Evolutionary conservation across 1,139 yeast genomes (phyloP), one percentile per base, ranked within the genome.

Genomic region (Waltiozyma sp.): DNA sequence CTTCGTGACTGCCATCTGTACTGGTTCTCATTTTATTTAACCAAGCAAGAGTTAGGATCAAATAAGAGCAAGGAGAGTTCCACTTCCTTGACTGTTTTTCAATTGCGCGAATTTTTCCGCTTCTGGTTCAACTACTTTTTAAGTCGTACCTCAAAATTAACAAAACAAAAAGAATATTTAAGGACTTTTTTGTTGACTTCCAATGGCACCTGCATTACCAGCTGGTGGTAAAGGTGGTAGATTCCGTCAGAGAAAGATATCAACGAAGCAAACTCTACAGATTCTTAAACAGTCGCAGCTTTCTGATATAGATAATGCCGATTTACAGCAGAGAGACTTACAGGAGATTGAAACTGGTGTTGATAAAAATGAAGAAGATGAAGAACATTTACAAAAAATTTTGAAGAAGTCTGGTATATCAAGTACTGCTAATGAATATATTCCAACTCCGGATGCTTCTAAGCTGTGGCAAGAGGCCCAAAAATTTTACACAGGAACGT

Each of bases 401-500:
- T 50, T 65, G 45, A 61, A 60, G 47, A 58, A 56, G 42, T 59
- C 62, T 9, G 62, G 61, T 19, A 57, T 59, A 28, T 50, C 58
- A 10, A 56, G 55, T 38, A 69, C 74, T 46, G 72, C 74, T 41
- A 77, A 78, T 46, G 82, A 86, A 23, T 91, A 84, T 60, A 93
- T 91, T 55, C 99, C 98, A 2, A 91, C 98, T 0, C 98, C 98
- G 0, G 95, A 88, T 68, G 97, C 98, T 2, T 82, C 95, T 1
- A 72, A 73, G 54, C 68, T 75, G 28, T 88, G 96, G 96, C 62
- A 68, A 3, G 95, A 86, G 31, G 94, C 87, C 38, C 57, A 68
- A 13, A 74, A 79, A 53, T 87, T 75, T 61, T 91, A 91, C 60
- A 65, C 67, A 34, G 84, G 84, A 42, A 65, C 69, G 34, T 89